phyloP scores from a whole-genome alignment of 1,284 basidiomycete genomes.

The Ustilago hordei region DNA sequence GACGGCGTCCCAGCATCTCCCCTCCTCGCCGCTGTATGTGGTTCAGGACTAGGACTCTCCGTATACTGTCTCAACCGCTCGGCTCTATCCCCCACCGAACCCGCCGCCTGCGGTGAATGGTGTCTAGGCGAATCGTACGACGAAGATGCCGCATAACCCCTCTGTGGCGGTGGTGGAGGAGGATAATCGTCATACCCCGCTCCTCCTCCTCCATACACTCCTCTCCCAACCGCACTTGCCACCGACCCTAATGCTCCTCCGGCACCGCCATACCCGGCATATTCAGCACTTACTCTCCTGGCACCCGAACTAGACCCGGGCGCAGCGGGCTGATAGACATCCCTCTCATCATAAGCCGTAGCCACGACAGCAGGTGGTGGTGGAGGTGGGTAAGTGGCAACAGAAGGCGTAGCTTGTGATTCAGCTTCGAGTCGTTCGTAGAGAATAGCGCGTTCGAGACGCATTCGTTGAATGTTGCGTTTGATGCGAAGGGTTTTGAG shows the following conservation, averaged over 20 bases:
- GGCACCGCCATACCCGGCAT: background rate
- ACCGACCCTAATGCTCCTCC: slow-evolving; percentile 2
- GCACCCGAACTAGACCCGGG: slow-evolving; percentile 1
- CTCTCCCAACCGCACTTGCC: slow-evolving; percentile 7
- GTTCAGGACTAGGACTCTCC: slow-evolving; percentile 41
- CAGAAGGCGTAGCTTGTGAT: slow-evolving; percentile 32
- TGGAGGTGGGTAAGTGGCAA: slow-evolving; percentile 23
- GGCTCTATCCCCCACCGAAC: slow-evolving; percentile 32
- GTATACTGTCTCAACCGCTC: slow-evolving; percentile 51
- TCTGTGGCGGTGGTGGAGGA: slow-evolving; percentile 30
- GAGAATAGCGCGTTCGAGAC: slow-evolving; percentile 80
- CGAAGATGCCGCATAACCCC: slow-evolving; percentile 1
- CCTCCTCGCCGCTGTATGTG: slow-evolving; percentile 2
- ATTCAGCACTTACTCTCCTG: background rate
- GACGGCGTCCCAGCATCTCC: slow-evolving; percentile 14
- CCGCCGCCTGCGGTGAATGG: slow-evolving; percentile 24
- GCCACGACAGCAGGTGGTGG: slow-evolving; percentile 1
- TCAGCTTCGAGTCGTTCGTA: slow-evolving; percentile 62
- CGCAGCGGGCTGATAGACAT: slow-evolving; percentile 1
- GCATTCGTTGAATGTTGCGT: slow-evolving; percentile 86
- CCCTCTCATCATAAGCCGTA: slow-evolving; percentile 19
- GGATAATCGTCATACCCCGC: slow-evolving; percentile 36
- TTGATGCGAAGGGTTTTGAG: slow-evolving; percentile 84
- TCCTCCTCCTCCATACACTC: slow-evolving; percentile 14
- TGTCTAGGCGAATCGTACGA: slow-evolving; percentile 31